Evolutionary conservation across 2,329 filamentous ascomycete species (phyloP), one percentile per base, ranked within the genome.

Genomic region (Ophiocordyceps australis): DNA sequence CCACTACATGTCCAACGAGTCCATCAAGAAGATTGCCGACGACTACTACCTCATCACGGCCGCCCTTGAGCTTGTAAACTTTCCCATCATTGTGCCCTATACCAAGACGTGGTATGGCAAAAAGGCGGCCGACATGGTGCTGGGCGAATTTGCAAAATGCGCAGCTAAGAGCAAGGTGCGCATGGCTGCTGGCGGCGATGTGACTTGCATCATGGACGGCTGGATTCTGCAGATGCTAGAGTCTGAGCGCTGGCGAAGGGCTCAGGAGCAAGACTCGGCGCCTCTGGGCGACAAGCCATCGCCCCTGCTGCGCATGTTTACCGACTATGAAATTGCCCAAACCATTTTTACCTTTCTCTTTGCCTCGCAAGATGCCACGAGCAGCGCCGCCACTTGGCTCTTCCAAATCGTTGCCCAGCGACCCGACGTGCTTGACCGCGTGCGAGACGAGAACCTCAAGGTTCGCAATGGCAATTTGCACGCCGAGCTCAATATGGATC

Each of bases 81-180:
- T 95, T 61, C 86, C 89, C 31, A 78, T 95, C 54, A 94, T 95
- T 47, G 55, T 95, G 21, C 86, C 86, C 20, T 95, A 70, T 62
- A 94, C 85, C 47, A 86, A 83, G 61, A 83, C 83, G 5, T 95
- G 83, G 83, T 91, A 92, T 45, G 89, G 86, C 41, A 93, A 94
- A 66, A 91, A 85, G 59, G 82, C 83, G 17, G 74, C 86, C 30
- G 81, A 93, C 43, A 82, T 92, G 74, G 82, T 93, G 18, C 62
- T 95, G 36, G 66, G 65, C 25, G 85, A 93, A 49, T 95, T 95
- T 45, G 58, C 76, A 47, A 85, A 82, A 54, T 94, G 86, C 45
- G 79, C 86, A 24, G 80, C 82, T 34, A 93, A 94, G 64, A 78
- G 79, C 55, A 93, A 89, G 62, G 75, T 82, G 33, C 75, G 80